Conservation (phyloP, 169 alveolate genomes). For the Plasmodium knowlesi region DNA sequence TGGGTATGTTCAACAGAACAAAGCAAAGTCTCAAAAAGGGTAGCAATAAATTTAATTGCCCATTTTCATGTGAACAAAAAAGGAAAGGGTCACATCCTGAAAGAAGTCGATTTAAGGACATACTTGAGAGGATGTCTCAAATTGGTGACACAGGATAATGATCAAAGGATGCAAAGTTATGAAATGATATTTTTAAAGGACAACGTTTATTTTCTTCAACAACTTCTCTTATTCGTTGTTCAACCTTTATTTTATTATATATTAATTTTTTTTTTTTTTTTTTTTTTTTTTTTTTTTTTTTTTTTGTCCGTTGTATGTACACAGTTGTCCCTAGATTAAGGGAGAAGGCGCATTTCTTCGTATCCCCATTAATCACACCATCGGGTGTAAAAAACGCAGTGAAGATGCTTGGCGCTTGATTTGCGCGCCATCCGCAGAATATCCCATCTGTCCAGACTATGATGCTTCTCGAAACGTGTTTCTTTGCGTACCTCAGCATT, state of each 20-base stretch:
- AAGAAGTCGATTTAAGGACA: background rate
- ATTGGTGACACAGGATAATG: background rate
- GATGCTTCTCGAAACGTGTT: background rate
- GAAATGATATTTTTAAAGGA: background rate
- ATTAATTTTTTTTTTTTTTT: background rate
- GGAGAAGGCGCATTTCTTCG: background rate
- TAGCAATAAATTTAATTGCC: background rate
- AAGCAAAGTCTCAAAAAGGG: background rate
- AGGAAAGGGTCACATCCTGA: background rate
- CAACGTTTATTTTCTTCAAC: background rate
- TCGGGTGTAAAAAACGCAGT: background rate
- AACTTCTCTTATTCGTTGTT: background rate
- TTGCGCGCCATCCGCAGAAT: background rate
- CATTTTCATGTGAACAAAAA: background rate
- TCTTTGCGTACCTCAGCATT: background rate
- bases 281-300: background rate
- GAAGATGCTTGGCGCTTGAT: background rate
- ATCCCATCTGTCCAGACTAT: background rate
- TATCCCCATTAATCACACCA: background rate
- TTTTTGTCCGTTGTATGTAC: conserved; percentile 6
- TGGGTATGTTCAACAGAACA: background rate
- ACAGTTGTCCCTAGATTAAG: background rate
- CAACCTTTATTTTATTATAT: background rate
- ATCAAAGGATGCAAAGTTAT: background rate
- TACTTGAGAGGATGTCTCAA: background rate